Evolutionary conservation across 2,329 filamentous ascomycete species (phyloP), one percentile per base, ranked within the genome.

Genomic region (Beauveria sp.): DNA sequence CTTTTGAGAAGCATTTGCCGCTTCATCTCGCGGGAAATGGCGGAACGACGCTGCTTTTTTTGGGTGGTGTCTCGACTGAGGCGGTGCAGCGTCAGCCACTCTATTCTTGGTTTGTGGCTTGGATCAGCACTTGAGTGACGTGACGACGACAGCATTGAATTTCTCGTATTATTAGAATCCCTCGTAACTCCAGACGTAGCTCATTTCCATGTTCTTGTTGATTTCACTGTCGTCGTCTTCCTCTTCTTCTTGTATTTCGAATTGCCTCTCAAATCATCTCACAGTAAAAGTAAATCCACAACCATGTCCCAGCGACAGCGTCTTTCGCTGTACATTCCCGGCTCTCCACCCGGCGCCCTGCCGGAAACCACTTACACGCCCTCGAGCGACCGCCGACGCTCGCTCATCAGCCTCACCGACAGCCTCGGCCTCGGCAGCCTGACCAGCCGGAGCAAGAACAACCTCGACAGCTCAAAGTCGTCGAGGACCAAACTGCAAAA

Each of bases 351-450:
- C 14, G 49, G 45, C 49, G 40, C 42, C 20, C 40, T 53, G 20
- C 42, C 58, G 14, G 49, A 60, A 12, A 46, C 52, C 8, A 57
- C 53, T 57, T 57, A 57, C 52, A 56, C 59, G 53, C 59, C 59
- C 5, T n/a, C 53, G 6, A 61, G 51, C 40, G 59, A 61, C 52
- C 59, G 59, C 30, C 59, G 59, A 3, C 52, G 59, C 43, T 61
- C 59, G n/a, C 59, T 61, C 46, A 50, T 57, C 52, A 61, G 59
- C 59, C 52, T 61, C 24, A 22, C 52, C 28, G 52, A 61, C 14
- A 46, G 46, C 46, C 34, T 61, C 43, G 57, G 43, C 12, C 51
- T 55, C 3, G 51, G 58, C 16, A 53, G 5, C 58, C 40, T 60
- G 12, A 38, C 34, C 34, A 38, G 34, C 34, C 34, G 34, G 12